Evolutionary conservation across 495 filamentous ascomycete species (phyloP).

Genomic region (Lasiosphaeris hirsuta): DNA sequence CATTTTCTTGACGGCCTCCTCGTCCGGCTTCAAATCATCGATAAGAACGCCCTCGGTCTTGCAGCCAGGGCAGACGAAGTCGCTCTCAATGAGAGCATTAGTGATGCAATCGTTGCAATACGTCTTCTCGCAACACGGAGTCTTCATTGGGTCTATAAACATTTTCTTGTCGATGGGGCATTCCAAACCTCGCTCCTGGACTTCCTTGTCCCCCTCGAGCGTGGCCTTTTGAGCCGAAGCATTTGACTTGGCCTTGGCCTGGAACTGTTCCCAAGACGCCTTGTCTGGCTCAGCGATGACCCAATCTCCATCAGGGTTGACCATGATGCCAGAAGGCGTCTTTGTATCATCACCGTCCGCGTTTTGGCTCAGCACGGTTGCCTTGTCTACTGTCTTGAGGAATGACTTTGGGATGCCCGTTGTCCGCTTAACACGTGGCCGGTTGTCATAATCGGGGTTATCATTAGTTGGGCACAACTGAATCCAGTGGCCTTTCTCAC

Average conservation of each 20-base stretch:
- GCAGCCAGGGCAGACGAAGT: slow-evolving; percentile 92
- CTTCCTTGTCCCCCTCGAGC: slow-evolving; percentile 64
- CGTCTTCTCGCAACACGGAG: slow-evolving; percentile 93
- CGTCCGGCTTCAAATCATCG: slow-evolving; percentile 82
- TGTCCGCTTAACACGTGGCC: slow-evolving; percentile 86
- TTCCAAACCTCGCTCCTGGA: slow-evolving; percentile 82
- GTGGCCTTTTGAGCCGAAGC: slow-evolving; percentile 71
- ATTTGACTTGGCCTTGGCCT: slow-evolving; percentile 84
- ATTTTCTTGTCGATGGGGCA: slow-evolving; percentile 94
- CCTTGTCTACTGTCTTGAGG: slow-evolving; percentile 89
- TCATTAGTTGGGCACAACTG: slow-evolving; percentile 95
- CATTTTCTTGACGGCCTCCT: slow-evolving; percentile 71
- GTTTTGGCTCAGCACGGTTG: slow-evolving; percentile 67
- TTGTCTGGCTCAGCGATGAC: slow-evolving; percentile 94
- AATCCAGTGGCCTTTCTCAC: slow-evolving; percentile 98
- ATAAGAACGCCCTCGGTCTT: slow-evolving; percentile 84
- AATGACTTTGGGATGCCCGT: slow-evolving; percentile 94
- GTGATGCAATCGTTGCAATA: slow-evolving; percentile 99
- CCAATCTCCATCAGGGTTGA: slow-evolving; percentile 95
- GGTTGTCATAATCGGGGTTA: slow-evolving; percentile 90
- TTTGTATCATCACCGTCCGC: slow-evolving; percentile 70
- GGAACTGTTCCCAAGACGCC: slow-evolving; percentile 91
- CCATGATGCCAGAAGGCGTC: slow-evolving; percentile 83
- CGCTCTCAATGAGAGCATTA: slow-evolving; percentile 93
- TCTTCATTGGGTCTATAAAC: slow-evolving; percentile 97